Base-by-base conservation (phyloP, 1,139 yeast species). In the Protomyces arabidopsidicola region DNA sequence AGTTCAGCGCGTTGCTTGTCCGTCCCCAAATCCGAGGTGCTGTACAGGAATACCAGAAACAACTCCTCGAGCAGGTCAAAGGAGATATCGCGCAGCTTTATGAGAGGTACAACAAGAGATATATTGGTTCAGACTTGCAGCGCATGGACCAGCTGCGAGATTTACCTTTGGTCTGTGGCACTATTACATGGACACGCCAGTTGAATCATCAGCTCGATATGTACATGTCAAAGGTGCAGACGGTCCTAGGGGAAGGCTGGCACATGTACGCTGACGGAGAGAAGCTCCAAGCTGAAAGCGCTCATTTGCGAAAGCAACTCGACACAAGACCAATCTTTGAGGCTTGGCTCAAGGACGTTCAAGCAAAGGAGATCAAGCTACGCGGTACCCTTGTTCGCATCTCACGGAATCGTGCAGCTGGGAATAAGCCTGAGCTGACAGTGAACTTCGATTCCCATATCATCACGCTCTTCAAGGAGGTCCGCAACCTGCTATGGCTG, bases 241-340 rank as follows among this genome's bases (percentile, higher is more conserved):
- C 78, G 14, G 78, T 85, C 1, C 77, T 91, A 10, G 96, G 97
- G 0, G 71, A 77, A 14, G 87, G 85, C 36, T 91, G 97, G 97
- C 78, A 76, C 58, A 79, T 82, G 53, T 88, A 86, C 69, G 84
- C 91, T 0, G 85, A 86, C 58, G 97, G 97, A 0, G 81, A 79
- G 62, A 82, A 81, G 67, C 81, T 91, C 1, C 77, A 80, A 16
- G 73, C 78, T 1, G 88, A 84, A 65, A 78, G 84, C 16, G 70
- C 72, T 0, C 74, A 76, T 0, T 76, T 87, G 55, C 71, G 78
- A 18, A 74, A 77, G 24, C 81, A 78, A 55, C 75, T 85, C 12
- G 78, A 85, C 61, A 73, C 84, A 0, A 74, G 78, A 4, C 66
- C 71, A 65, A 64, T 67, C 27, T 82, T 80, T 67, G 74, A 77